Conservation (phyloP, 1,284 basidiomycete species). For the Apiotrichum gamsii region DNA sequence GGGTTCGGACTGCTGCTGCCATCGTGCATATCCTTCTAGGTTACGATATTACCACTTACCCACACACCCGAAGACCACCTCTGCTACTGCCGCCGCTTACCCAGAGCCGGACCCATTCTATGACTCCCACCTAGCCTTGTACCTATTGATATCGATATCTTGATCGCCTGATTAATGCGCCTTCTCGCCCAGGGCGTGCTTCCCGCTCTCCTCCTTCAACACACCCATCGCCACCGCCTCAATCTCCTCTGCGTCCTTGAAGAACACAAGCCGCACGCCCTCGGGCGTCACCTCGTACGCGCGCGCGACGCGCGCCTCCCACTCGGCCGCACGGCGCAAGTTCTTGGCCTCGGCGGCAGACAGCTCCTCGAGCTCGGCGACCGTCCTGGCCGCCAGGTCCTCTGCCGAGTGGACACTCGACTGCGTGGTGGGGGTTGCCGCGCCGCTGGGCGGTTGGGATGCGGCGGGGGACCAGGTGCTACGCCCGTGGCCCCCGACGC, state of each 20-base stretch:
- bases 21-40: too few relatives aligned
- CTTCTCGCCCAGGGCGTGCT: too few relatives aligned
- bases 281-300: conserved; percentile 20
- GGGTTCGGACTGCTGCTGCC: too few relatives aligned
- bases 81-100: too few relatives aligned
- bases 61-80: too few relatives aligned
- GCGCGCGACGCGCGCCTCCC: conserved; percentile 25
- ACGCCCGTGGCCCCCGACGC: too few relatives aligned
- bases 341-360: conserved; percentile 35
- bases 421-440: conserved; percentile 3
- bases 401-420: background rate
- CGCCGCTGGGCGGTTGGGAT: conserved; percentile 2
- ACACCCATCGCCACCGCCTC: conserved; percentile 8
- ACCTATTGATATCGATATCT: too few relatives aligned
- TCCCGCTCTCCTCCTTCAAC: too few relatives aligned
- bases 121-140: too few relatives aligned
- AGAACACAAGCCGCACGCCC: conserved; percentile 23
- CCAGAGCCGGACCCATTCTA: too few relatives aligned
- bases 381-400: conserved; percentile 8
- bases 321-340: conserved; percentile 28
- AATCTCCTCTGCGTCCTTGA: conserved; percentile 29
- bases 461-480: background rate
- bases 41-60: too few relatives aligned
- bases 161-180: too few relatives aligned
- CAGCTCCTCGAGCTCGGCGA: conserved; percentile 25